A percentile compares a stretch with the other conserved stretches of the same genome.
phyloP scores from a whole-genome alignment of 202 grass and related monocot genomes.

The Cymbopogon flexuosus region DNA sequence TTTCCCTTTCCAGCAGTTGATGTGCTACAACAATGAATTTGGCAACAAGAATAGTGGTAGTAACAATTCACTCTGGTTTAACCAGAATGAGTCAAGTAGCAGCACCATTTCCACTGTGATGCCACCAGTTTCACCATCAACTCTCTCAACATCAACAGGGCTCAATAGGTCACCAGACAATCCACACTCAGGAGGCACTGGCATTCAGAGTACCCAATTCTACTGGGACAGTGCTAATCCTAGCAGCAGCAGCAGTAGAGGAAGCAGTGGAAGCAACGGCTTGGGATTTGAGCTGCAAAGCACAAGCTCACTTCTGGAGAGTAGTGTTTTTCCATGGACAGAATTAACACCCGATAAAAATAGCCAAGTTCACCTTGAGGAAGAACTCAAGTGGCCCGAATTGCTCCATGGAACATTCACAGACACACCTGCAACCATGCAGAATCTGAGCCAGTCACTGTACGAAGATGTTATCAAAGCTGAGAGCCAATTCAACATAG shows the following conservation, averaged over 20 bases:
- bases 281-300: conserved; percentile 50
- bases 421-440: conserved; percentile 12
- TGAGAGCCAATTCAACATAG: conserved; percentile 42
- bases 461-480: conserved; percentile 44
- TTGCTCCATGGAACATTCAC: conserved; percentile 42
- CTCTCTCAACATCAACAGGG: conserved; percentile 39
- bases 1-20: conserved; percentile 40
- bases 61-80: conserved; percentile 43
- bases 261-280: conserved; percentile 38
- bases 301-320: conserved; percentile 40
- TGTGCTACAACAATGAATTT: conserved; percentile 32
- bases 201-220: conserved; percentile 20
- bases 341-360: conserved; percentile 35
- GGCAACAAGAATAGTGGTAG: conserved; percentile 9
- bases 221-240: conserved; percentile 35
- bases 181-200: conserved; percentile 27
- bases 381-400: conserved; percentile 61
- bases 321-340: conserved; percentile 48
- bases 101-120: conserved; percentile 32
- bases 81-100: conserved; percentile 39
- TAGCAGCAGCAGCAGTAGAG: conserved; percentile 44
- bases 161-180: conserved; percentile 35
- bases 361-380: conserved; percentile 42
- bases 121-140: conserved; percentile 37
- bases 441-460: conserved; percentile 33